These are phyloP conservation scores for Fusarium neocosmosporiellum DNA, from an alignment of 2,329 filamentous ascomycete genomes.

Conservation along the genomic window DNA sequence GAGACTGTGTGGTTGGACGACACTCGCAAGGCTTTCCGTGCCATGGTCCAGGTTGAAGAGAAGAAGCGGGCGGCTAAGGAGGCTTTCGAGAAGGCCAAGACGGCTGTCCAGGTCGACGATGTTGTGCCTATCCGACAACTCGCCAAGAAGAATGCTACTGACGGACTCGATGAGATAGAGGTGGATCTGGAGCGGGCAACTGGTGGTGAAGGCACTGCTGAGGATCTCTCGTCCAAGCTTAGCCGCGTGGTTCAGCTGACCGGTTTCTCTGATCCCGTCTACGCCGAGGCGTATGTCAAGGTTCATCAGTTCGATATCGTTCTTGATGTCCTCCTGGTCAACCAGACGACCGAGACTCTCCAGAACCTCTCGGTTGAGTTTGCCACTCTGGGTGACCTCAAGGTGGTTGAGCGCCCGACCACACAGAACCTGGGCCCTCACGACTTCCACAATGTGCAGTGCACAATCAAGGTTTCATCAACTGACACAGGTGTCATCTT, in stretches of 20 bases:
- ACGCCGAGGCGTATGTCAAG: conserved; percentile 98
- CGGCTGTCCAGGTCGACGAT: conserved; percentile 94
- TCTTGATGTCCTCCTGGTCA: conserved; percentile 94
- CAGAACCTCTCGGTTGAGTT: conserved; percentile 99
- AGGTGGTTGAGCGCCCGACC: conserved; percentile 95
- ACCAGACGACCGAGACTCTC: conserved; percentile 95
- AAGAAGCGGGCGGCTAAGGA: conserved; percentile 97
- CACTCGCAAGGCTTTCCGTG: conserved; percentile 93
- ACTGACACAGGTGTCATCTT: conserved; percentile 99
- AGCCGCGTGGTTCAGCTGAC: conserved; percentile 97
- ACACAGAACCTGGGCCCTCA: conserved; percentile 96
- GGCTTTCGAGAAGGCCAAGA: conserved; percentile 91
- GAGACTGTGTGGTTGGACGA: conserved; percentile 95
- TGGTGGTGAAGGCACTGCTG: conserved; percentile 83
- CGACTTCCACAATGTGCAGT: conserved; percentile 98
- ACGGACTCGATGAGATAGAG: conserved; percentile 87
- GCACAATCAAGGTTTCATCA: conserved; percentile 97
- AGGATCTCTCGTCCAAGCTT: conserved; percentile 92
- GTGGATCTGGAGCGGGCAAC: conserved; percentile 93
- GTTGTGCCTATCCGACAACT: conserved; percentile 93
- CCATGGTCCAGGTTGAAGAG: conserved; percentile 97
- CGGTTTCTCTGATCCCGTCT: conserved; percentile 97
- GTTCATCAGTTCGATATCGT: conserved; percentile 99
- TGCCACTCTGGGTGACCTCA: conserved; percentile 96
- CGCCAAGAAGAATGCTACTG: conserved; percentile 86